Evolutionary conservation across 352 stramenopile species (phyloP), one percentile per base, ranked within the genome.

Genomic region (Pythium volutum): DNA sequence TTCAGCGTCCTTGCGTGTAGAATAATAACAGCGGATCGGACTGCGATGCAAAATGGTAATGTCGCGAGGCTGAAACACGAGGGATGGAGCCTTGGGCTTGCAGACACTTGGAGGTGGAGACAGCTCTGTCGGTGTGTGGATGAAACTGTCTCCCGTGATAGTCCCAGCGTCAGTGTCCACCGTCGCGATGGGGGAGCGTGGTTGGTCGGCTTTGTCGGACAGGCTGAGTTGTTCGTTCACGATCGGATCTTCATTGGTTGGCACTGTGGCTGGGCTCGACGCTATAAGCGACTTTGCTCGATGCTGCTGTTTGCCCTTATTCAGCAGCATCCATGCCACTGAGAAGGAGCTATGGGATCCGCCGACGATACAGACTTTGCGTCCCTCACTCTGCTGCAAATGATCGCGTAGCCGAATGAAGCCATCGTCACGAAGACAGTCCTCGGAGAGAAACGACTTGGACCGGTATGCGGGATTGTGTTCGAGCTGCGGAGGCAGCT

Each of bases 331-430:
- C 87, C 83, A 95, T 6, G 80, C 80, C 4, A 91, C 80, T 0
- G 81, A 93, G 56, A 96, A 96, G 2, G 88, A 87, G 34, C 81
- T 93, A 69, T 96, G 87, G 0, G 83, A 91, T 15, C 88, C 88
- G 12, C 88, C 88, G 3, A 96, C 74, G 41, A 96, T 84, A 49
- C 77, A 91, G 15, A 94, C 81, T 68, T 92, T 90, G 14, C 59
- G 62, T 8, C 69, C 59, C 15, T 83, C 75, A 16, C 71, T 62
- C 15, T 76, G 58, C 3, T 85, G 57, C 25, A 89, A 71, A 25
- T 70, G 69, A 18, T 78, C 66, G 20, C 74, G 74, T 3, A 95
- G 69, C 26, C 61, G 62, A 10, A 64, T 56, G 53, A 92, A 87
- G 0, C 86, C 86, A 8, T 88, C 74, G 15, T 85, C 75, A 16